Evolutionary conservation across 495 filamentous ascomycete species (phyloP).

Genomic region (Lophiotrema nucula): DNA sequence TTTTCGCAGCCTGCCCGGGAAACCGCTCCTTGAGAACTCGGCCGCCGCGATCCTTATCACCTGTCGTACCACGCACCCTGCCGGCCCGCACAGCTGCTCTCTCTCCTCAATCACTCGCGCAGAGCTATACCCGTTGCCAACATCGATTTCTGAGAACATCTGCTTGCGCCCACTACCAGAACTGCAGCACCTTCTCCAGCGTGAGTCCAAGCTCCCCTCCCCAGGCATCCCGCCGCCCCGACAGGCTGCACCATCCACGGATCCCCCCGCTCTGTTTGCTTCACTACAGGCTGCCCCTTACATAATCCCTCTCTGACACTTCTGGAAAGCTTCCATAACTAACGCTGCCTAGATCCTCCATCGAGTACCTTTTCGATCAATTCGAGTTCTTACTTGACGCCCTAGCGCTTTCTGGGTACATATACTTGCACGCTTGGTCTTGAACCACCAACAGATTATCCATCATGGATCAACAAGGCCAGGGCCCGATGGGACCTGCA

Average conservation of each 20-base stretch:
- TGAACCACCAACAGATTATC: conserved; percentile 15
- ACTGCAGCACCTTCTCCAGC: conserved; percentile 9
- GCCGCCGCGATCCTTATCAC: conserved; percentile 36
- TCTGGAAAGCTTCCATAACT: conserved; percentile 14
- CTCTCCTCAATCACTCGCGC: conserved; percentile 31
- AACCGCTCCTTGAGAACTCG: conserved; percentile 30
- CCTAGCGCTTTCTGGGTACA: conserved; percentile 11
- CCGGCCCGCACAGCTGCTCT: background rate
- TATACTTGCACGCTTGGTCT: conserved; percentile 8
- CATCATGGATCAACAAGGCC: conserved; percentile 81
- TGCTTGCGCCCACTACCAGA: background rate
- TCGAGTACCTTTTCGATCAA: conserved; percentile 17
- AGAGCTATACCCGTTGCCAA: conserved; percentile 24
- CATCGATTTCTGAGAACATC: conserved; percentile 25
- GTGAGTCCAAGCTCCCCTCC: conserved; percentile 14
- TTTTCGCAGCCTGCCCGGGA: conserved; percentile 16
- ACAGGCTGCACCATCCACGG: background rate
- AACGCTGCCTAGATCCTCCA: conserved; percentile 23
- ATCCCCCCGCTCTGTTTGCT: conserved; percentile 9
- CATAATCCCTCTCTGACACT: conserved; percentile 14
- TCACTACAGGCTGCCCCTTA: conserved; percentile 4
- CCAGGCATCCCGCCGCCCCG: conserved; percentile 1
- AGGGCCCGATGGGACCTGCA: conserved; percentile 74
- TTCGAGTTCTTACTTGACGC: conserved; percentile 5
- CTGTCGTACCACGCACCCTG: conserved; percentile 3